phyloP scores from a whole-genome alignment of 352 stramenopile species.

The Pseudoperonospora humuli region DNA sequence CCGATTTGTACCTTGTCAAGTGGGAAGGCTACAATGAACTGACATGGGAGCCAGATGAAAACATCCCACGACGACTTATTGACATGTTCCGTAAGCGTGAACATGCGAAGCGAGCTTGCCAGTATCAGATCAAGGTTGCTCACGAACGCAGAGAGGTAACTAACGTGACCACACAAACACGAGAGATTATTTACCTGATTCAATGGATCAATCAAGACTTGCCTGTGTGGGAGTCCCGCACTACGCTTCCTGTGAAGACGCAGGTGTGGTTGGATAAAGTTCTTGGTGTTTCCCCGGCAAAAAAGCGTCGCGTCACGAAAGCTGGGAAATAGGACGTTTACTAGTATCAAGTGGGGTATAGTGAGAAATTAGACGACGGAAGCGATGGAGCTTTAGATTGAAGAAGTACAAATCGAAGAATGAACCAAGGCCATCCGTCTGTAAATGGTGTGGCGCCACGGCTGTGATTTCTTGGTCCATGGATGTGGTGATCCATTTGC shows the following conservation, averaged over 20 bases:
- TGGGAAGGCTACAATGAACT: slow-evolving; percentile 76
- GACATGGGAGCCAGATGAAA: slow-evolving; percentile 65
- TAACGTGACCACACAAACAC: slow-evolving; percentile 45
- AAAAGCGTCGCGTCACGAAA: slow-evolving; percentile 38
- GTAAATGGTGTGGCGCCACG: slow-evolving; percentile 4
- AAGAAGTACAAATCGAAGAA: slow-evolving; percentile 22
- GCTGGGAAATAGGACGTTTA: slow-evolving; percentile 21
- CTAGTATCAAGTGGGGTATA: slow-evolving; percentile 7
- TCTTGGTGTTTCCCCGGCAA: slow-evolving; percentile 24
- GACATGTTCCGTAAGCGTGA: slow-evolving; percentile 52
- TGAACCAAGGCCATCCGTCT: slow-evolving; percentile 11
- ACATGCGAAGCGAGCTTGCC: slow-evolving; percentile 32
- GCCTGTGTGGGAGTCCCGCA: slow-evolving; percentile 46
- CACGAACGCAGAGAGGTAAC: slow-evolving; percentile 41
- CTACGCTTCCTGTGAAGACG: slow-evolving; percentile 44
- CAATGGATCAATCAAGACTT: slow-evolving; percentile 46
- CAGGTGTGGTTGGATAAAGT: slow-evolving; percentile 68
- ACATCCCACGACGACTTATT: slow-evolving; percentile 59
- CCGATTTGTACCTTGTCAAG: slow-evolving; percentile 67
- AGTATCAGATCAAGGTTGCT: slow-evolving; percentile 53
- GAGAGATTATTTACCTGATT: slow-evolving; percentile 67
- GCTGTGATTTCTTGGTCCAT: slow-evolving; percentile 8
- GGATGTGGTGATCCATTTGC: neutral
- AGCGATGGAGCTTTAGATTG: slow-evolving; percentile 13
- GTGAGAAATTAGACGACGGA: no score